These are phyloP conservation scores for Penicillium fimorum DNA, from an alignment of 495 filamentous ascomycete genomes.

Conservation along the genomic window DNA sequence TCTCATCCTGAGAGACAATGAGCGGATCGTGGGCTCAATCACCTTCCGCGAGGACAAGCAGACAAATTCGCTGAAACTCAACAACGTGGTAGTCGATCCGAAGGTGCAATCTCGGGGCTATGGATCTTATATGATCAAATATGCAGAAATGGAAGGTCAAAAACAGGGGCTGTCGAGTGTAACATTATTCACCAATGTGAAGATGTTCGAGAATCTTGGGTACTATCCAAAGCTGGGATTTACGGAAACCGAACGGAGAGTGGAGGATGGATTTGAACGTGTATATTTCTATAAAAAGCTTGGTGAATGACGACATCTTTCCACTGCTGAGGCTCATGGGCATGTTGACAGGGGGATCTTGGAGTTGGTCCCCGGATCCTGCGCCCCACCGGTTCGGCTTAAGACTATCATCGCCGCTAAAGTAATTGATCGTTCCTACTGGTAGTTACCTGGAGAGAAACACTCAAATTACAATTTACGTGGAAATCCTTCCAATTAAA, in stretches of 20 bases:
- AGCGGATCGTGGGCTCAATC: conserved; percentile 18
- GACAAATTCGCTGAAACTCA: conserved; percentile 21
- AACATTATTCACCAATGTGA: conserved; percentile 37
- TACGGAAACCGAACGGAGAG: conserved; percentile 27
- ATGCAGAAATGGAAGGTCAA: conserved; percentile 15
- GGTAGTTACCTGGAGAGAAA: background rate
- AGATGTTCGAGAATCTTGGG: conserved; percentile 39
- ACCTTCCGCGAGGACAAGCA: conserved; percentile 6
- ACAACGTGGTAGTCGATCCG: conserved; percentile 35
- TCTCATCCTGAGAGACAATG: conserved; percentile 13
- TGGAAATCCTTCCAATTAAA: background rate
- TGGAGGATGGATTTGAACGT: conserved; percentile 34
- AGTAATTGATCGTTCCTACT: no score
- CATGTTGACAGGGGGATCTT: background rate
- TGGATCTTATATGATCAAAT: conserved; percentile 27
- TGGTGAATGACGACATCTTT: background rate
- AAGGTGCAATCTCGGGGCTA: conserved; percentile 31
- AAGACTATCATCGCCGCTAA: no score
- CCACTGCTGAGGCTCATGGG: background rate
- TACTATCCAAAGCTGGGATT: conserved; percentile 37
- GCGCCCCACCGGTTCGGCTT: no score
- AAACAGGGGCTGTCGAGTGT: conserved; percentile 11
- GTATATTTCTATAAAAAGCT: conserved; percentile 31
- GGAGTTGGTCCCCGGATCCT: no score
- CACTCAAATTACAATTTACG: background rate